Conservation (phyloP, 257 asterid species). For the Ilex asprella region DNA sequence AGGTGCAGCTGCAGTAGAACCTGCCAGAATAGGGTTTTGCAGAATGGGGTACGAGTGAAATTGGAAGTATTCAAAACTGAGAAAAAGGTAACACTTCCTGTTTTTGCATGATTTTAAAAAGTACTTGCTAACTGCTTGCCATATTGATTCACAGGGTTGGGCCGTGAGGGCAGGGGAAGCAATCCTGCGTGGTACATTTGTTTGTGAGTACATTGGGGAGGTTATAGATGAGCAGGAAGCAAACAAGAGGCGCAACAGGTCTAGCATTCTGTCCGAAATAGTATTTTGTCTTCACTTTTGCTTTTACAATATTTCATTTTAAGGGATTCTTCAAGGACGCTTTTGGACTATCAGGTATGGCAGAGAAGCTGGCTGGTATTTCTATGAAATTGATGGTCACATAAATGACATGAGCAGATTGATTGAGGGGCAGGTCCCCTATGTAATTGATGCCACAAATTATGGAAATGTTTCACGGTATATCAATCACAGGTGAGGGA, state of each 20-base stretch:
- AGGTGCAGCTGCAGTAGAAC: constrained; percentile 68
- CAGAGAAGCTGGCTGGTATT: constrained; percentile 51
- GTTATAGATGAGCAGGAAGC: constrained; percentile 82
- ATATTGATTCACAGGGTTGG: constrained; percentile 74
- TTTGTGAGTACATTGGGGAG: constrained; percentile 95
- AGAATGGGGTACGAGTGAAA: constrained; percentile 78
- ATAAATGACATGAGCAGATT: constrained; percentile 80
- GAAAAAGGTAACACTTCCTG: constrained; percentile 47
- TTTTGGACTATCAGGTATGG: constrained; percentile 46
- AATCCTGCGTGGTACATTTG: constrained; percentile 80
- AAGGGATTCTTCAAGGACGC: neutral
- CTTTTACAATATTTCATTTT: too few species aligned
- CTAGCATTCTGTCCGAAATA: constrained; percentile 4
- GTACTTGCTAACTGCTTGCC: constrained; percentile 7
- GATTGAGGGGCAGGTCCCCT: constrained; percentile 66
- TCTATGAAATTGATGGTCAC: constrained; percentile 67
- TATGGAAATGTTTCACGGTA: constrained; percentile 93
- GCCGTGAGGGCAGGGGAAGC: constrained; percentile 89
- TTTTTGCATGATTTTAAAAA: constrained; percentile 3
- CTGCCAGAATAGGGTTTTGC: constrained; percentile 93
- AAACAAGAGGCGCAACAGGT: constrained; percentile 74
- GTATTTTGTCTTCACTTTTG: neutral
- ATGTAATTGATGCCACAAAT: constrained; percentile 76
- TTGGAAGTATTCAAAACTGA: constrained; percentile 91
- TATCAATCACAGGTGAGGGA: constrained; percentile 87